phyloP scores from a whole-genome alignment of 768 basidiomycete species.

The Lactifluus hygrophoroides region DNA sequence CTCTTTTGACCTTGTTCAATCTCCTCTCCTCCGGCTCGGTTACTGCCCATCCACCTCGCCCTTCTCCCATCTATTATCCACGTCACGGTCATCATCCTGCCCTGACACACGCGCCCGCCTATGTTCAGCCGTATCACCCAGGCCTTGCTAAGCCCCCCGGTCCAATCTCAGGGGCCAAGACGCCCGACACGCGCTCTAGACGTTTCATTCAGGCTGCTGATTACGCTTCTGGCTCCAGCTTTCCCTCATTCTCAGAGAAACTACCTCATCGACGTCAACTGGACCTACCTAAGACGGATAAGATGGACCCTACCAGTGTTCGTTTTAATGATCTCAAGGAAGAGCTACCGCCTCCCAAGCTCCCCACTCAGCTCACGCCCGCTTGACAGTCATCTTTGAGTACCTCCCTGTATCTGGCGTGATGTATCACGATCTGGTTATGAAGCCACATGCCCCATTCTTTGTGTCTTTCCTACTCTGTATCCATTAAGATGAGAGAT shows the following conservation, averaged over 20 bases:
- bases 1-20: not conserved
- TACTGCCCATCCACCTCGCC: not conserved
- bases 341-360: not conserved
- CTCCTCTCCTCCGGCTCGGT: not conserved
- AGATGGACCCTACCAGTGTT: not conserved
- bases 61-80: not conserved
- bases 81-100: not conserved
- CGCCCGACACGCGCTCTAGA: not conserved
- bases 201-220: slow-evolving; percentile 12
- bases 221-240: not conserved
- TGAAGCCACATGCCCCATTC: not conserved
- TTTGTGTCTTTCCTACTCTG: slow-evolving; percentile 2
- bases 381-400: not conserved
- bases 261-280: not conserved
- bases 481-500: slow-evolving; percentile 7
- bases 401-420: not conserved
- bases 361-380: not conserved
- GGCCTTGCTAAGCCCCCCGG: not conserved
- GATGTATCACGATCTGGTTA: not conserved
- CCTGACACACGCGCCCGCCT: not conserved
- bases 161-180: not conserved
- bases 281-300: not conserved
- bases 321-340: not conserved
- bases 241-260: not conserved
- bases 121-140: not conserved